Evolutionary conservation across 164 flowering plant species (phyloP), one percentile per base, ranked within the genome.

Genomic region (Brasenia schreberi): DNA sequence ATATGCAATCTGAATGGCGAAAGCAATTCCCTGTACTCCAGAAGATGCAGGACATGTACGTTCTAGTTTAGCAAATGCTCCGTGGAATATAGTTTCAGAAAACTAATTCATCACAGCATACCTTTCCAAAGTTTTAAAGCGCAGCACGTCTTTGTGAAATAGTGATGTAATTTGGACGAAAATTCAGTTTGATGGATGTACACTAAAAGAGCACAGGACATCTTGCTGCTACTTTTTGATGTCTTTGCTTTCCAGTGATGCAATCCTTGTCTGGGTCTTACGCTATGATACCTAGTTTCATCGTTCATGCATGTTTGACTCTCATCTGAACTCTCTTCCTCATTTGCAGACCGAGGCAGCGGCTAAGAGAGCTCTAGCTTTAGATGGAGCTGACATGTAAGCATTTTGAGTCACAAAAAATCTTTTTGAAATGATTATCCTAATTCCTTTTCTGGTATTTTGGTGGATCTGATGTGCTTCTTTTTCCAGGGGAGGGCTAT

Each of bases 331-430:
- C 19, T 7, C 42, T 68, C 52, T 42, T 18, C 72, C 39, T 72
- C 14, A 44, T 18, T 49, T 86, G 76, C 88, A 94, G 98, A 89
- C 95, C 18, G 96, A 94, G 78, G 96, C 87, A 69, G 96, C 96
- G 43, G 96, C 95, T 3, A 89, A 86, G 71, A 83, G 90, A 76
- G 97, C 96, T 59, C 73, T 94, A 73, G 95, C 84, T 45, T 79
- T 89, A 33, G 93, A 94, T 69, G 97, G 92, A 67, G 78, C 96
- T 65, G 98, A 91, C 70, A 94, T 94, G 98, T 91, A 70, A 86
- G 97, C 84, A 33, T 33, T 33, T 49, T 49, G 56, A 49, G 16
- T 16, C 9, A 49, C 56, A 9, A 14, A 6, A 49, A 14, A 5
- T 49, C 5, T 9, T 49, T 49, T 9, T 49, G 12, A 49, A 49